Evolutionary conservation across 345 rosid genomes (phyloP).

Genomic region (Brassica nigra): DNA sequence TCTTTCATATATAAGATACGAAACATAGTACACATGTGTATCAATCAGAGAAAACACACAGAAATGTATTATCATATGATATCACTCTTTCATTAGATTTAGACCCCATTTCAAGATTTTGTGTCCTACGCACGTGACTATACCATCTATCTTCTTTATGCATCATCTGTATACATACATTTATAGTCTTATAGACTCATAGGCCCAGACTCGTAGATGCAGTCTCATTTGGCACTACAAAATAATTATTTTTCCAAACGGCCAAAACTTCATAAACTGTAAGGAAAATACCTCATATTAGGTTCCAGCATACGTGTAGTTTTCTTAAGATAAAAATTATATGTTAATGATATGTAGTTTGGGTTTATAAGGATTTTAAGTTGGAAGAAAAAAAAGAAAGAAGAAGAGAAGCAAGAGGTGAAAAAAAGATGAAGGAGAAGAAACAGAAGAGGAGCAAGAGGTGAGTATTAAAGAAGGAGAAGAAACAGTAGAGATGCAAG

Average conservation of each 20-base stretch:
- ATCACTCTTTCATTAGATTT: constrained; percentile 4
- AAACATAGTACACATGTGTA: constrained; percentile 35
- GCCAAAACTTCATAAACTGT: background rate
- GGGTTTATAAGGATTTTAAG: constrained; percentile 40
- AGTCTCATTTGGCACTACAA: background rate
- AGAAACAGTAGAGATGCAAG: constrained; percentile 13
- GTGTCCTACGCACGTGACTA: constrained; percentile 31
- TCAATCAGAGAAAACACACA: constrained; percentile 30
- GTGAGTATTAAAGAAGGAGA: constrained; percentile 22
- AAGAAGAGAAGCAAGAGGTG: constrained; percentile 13
- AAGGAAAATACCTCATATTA: background rate
- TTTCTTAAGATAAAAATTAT: background rate
- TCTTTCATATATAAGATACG: constrained; percentile 27
- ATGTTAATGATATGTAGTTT: background rate
- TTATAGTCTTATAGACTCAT: background rate
- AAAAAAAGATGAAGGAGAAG: constrained; percentile 5
- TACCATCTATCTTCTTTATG: background rate
- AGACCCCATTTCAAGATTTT: constrained; percentile 28
- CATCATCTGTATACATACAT: background rate
- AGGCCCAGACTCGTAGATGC: background rate
- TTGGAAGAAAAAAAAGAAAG: constrained; percentile 40
- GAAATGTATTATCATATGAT: constrained; percentile 12
- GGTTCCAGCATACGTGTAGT: background rate
- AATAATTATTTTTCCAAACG: background rate
- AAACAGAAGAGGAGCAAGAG: constrained; percentile 9